Base-by-base conservation (phyloP, 2,329 filamentous ascomycete species). In the Aspergillus pseudoviridinutans region DNA sequence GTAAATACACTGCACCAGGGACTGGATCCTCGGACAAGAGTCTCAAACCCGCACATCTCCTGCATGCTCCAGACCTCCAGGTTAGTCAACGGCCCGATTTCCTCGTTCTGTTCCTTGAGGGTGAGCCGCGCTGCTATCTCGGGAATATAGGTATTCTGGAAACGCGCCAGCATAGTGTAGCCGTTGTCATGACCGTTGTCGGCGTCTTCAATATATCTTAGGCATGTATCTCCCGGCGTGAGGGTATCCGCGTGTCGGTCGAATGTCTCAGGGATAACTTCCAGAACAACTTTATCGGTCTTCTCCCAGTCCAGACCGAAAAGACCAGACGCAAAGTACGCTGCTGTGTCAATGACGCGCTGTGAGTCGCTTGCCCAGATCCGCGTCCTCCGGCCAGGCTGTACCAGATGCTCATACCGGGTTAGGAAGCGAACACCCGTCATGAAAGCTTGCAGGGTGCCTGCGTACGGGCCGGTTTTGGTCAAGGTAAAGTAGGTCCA, bases 21-120 rank as follows among this genome's bases (percentile, higher is more conserved):
- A 66, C 81, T 84, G 24, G 68, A 72, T 6, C 83, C 84, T 56
- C 79, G 76, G 0, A 79, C 79, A 2, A 81, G 77, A 0, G 75
- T 82, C 67, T 86, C 84, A 61, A 85, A 86, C 1, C 81, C 83
- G 65, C 83, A 86, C 74, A 85, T 79, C 62, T 85, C 82, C 66
- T 85, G 83, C 83, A 86, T 85, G 57, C 79, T 76, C 63, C 80
- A 86, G 41, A 85, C 68, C 54, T 85, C 82, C 3, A 72, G 64
- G 49, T 78, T 72, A 0, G 69, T 73, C 56, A 83, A 76, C 32
- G 76, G 78, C n/a, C 79, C 71, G 5, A 74, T 60, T 1, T 65
- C 63, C 6, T 49, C 27, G 47, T 71, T 71, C 1, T 52, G 47
- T 29, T 70, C 55, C 6, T 63, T 54, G 1, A 42, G 20, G 35